phyloP scores from a whole-genome alignment of 1,139 yeast genomes.

The Zygoascus hellenicus region DNA sequence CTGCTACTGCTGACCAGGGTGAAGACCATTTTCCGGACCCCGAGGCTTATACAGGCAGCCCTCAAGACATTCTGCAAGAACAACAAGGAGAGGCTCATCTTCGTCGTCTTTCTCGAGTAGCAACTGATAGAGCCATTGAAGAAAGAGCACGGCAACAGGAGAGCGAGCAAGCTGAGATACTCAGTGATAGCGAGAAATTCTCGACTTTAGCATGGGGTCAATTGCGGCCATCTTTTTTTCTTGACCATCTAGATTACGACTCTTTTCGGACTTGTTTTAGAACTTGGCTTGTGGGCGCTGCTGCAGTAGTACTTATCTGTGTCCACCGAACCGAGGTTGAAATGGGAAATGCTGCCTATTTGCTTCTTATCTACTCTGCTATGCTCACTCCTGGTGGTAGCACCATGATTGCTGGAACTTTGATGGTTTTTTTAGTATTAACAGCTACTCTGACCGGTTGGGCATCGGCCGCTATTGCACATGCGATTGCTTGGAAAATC shows the following conservation, averaged over 20 bases:
- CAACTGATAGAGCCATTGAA: slow-evolving; percentile 1
- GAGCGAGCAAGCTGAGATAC: slow-evolving; percentile 6
- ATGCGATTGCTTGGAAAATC: slow-evolving; percentile 25
- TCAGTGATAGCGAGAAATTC: slow-evolving; percentile 1
- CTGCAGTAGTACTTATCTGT: slow-evolving; percentile 20
- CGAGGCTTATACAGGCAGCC: too few species aligned
- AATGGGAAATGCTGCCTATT: slow-evolving; percentile 27
- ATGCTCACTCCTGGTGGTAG: slow-evolving; percentile 28
- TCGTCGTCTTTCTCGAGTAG: background rate
- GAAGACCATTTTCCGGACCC: too few species aligned
- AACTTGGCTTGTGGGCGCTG: slow-evolving; percentile 28
- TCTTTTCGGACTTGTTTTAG: slow-evolving; percentile 25
- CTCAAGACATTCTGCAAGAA: too few species aligned
- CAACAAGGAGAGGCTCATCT: background rate
- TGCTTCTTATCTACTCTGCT: slow-evolving; percentile 25
- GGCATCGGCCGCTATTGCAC: slow-evolving; percentile 20
- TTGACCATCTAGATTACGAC: slow-evolving; percentile 26
- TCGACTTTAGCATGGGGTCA: slow-evolving; percentile 11
- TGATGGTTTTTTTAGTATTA: slow-evolving; percentile 20
- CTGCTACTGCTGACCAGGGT: too few species aligned
- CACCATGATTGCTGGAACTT: slow-evolving; percentile 22
- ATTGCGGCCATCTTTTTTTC: slow-evolving; percentile 25
- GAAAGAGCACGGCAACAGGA: background rate
- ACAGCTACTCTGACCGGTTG: slow-evolving; percentile 21
- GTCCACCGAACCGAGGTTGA: slow-evolving; percentile 20